Base-by-base conservation (phyloP, 1,139 yeast genomes). In the Arxiozyma heterogenica region DNA sequence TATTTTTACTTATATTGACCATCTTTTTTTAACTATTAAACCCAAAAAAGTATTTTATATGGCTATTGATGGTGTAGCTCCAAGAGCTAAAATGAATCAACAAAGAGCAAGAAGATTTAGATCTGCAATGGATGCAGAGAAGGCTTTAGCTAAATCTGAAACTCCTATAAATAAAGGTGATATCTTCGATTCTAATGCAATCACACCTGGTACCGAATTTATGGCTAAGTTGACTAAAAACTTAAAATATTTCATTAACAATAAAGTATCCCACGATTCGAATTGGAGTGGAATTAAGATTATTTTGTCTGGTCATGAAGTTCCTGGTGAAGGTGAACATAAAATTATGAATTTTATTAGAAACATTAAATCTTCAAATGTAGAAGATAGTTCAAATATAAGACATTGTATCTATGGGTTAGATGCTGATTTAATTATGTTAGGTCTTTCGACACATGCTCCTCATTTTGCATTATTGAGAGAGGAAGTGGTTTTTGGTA, bases 251-350 rank as follows among this genome's bases (percentile, higher is more conserved):
- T 94, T 91, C 78, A 85, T 91, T 55, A 93, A 91, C 61, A 89
- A 88, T 68, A 94, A 94, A 70, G 82, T 93, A 51, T 82, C 95
- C 45, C 83, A 84, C 49, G 98, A 94, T 65, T 82, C 95, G 6
- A 89, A 86, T 53, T 94, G 98, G 98, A 86, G 89, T 61, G 80
- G 84, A 57, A 76, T 89, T 59, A 81, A 90, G 61, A 83, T 94
- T 54, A 80, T 94, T 44, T 81, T 94, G 58, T 86, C 95, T 54
- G 99, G 96, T 53, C 97, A 95, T 60, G 93, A 93, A 61, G 98
- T 90, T n/a, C 99, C 99, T 3, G 99, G 99, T 59, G 98, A 94
- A 77, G 99, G 99, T 69, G 98, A 94, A 73, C 98, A 93, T 73
- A 93, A 93, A 70, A 89, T 93, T 63, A 93, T 93, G 98, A 89